Evolutionary conservation across 305 asterid species (phyloP).

Genomic region (Salvia sclarea): DNA sequence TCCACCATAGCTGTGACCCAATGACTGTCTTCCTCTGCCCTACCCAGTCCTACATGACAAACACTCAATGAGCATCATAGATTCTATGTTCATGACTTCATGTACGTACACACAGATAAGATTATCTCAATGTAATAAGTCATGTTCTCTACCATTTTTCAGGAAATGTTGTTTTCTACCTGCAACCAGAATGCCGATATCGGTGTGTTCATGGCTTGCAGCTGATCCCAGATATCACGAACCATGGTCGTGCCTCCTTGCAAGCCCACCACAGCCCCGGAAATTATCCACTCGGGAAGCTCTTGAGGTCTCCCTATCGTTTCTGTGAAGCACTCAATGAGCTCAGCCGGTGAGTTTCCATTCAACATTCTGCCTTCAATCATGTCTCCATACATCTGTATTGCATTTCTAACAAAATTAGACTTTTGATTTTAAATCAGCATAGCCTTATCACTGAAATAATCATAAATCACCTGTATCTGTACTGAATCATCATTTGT

Average conservation of each 20-base stretch:
- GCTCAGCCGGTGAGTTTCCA: constrained; percentile 83
- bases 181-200: constrained; percentile 96
- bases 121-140: not conserved
- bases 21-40: constrained; percentile 88
- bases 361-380: constrained; percentile 72
- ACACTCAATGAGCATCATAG: not conserved
- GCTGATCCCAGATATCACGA: constrained; percentile 56
- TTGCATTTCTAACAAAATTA: constrained; percentile 21
- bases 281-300: constrained; percentile 94
- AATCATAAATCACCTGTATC: constrained; percentile 56
- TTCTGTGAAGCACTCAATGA: constrained; percentile 74
- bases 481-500: constrained; percentile 74
- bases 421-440: not conserved
- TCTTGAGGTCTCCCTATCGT: constrained; percentile 74
- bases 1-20: constrained; percentile 99
- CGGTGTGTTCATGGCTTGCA: constrained; percentile 63
- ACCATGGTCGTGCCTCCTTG: constrained; percentile 85
- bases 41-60: constrained; percentile 74
- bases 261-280: constrained; percentile 95
- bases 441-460: not conserved
- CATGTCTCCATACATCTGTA: constrained; percentile 71
- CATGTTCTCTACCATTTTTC: not conserved
- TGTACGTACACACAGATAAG: constrained; percentile 5
- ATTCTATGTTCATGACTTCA: constrained; percentile 21
- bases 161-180: constrained; percentile 43